Evolutionary conservation across 2,329 filamentous ascomycete species (phyloP).

Genomic region (Arthrobotrys sphaeroides): DNA sequence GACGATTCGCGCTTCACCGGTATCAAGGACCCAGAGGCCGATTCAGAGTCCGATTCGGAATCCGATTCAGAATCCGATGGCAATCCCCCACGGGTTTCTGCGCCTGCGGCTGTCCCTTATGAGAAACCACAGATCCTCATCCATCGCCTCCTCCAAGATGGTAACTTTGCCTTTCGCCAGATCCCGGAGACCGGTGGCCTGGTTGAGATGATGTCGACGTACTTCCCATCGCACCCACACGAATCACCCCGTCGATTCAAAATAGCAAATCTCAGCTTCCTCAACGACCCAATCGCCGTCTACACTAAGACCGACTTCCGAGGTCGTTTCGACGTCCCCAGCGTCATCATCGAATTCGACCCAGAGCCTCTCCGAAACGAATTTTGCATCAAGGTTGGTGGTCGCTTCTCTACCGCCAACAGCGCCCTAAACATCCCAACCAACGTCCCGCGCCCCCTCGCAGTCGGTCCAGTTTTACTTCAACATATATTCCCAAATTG

Average conservation of each 20-base stretch:
- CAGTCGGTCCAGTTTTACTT: no score
- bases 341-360: slow-evolving; percentile 29
- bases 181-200: slow-evolving; percentile 1
- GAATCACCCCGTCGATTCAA: slow-evolving; percentile 29
- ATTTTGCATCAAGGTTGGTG: slow-evolving; percentile 30
- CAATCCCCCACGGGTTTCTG: no score
- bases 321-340: not conserved
- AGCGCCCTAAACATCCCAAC: not conserved
- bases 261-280: slow-evolving; percentile 42
- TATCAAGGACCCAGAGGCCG: not conserved
- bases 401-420: slow-evolving; percentile 12
- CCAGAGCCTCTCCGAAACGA: slow-evolving; percentile 39
- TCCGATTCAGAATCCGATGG: no score
- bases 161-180: slow-evolving; percentile 51
- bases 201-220: slow-evolving; percentile 45
- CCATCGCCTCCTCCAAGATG: slow-evolving; percentile 48
- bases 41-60: not conserved
- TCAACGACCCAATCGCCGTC: slow-evolving; percentile 45
- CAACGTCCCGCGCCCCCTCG: no score
- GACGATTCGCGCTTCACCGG: slow-evolving; percentile 25
- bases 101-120: no score
- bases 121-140: slow-evolving; percentile 28
- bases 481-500: slow-evolving; percentile 6
- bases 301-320: slow-evolving; percentile 19
- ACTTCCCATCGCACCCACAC: slow-evolving; percentile 16